A percentile compares a stretch with the other conserved stretches of the same genome.
Evolutionary conservation across 345 rosid species (phyloP).

Genomic region (Cardamine chenopodiifolia): DNA sequence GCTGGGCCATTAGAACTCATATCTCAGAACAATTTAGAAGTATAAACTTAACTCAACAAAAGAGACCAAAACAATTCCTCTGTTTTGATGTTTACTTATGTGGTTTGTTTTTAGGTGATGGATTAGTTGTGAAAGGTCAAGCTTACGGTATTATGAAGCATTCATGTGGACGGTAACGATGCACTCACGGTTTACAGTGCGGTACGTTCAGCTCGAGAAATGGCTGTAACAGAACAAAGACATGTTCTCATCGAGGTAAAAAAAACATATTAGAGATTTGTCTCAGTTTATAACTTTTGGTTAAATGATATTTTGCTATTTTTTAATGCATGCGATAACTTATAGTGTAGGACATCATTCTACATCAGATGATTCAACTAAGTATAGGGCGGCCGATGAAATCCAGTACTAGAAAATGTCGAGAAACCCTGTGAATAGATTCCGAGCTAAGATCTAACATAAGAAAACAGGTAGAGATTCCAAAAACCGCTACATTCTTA

Average conservation of each 20-base stretch:
- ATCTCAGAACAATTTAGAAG: constrained; percentile 76
- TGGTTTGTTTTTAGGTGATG: constrained; percentile 61
- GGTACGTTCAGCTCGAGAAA: constrained; percentile 60
- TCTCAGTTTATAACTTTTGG: background rate
- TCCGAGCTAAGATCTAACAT: constrained; percentile 51
- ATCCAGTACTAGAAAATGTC: constrained; percentile 69
- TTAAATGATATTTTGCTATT: constrained; percentile 2
- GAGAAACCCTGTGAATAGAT: constrained; percentile 67
- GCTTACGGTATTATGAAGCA: constrained; percentile 77
- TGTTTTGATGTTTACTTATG: background rate
- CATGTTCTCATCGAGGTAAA: constrained; percentile 78
- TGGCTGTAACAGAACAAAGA: constrained; percentile 60
- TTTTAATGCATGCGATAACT: constrained; percentile 52
- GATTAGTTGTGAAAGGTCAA: constrained; percentile 72
- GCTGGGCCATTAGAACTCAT: constrained; percentile 89
- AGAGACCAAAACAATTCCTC: background rate
- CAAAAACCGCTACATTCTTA: background rate
- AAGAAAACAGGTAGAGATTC: constrained; percentile 55
- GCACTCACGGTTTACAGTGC: constrained; percentile 75
- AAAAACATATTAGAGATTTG: background rate
- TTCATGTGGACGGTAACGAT: constrained; percentile 87
- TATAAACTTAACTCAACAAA: constrained; percentile 34
- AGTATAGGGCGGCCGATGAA: constrained; percentile 61
- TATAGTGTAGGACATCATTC: constrained; percentile 88
- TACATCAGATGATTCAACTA: constrained; percentile 87